Base-by-base conservation (phyloP, 2,329 filamentous ascomycete species). In the Zalaria sp. region DNA sequence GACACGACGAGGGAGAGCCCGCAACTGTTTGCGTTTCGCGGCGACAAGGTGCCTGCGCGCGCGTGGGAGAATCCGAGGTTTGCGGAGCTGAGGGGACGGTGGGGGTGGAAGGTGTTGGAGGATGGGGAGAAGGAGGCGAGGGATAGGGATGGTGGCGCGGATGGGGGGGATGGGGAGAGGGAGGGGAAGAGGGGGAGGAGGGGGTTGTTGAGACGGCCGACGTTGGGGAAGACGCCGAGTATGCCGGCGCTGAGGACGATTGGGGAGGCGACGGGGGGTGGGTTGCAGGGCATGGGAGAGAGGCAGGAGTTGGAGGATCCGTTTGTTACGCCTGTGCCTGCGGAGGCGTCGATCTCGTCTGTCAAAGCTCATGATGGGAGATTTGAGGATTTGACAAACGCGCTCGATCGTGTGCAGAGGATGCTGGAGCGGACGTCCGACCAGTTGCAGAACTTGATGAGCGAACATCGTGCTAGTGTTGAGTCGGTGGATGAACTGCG, bases 1-100 rank as follows among this genome's bases (percentile, higher is more conserved):
- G 52, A 51, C 5, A 45, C 46, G 10, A 44, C 51, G 29, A 51
- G 56, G 27, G 55, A 55, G 9, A 52, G 51, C 25, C 49, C 52
- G 4, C 56, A 57, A 37, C 51, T 58, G 8, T 57, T 58, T 48
- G 54, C 50, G 25, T 58, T 57, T 49, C 48, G 51, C 35, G 46
- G 48, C 18, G 48, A 53, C 27, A 50, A 55, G 5, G 43, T 54
- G 10, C 51, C 55, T 3, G 41, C 40, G 5, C 51, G 50, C 34
- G 53, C 51, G 6, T 56, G 53, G 54, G 51, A 49, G 26, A 53
- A 56, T 35, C 46, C 48, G 1, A 43, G 45, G 5, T 53, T 57
- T 35, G 51, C 49, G 27, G 54, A 54, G 39, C 39, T 58, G 32
- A 53, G 53, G 40, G 48, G 48, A 27, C 57, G 54, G 44, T 57